These are phyloP conservation scores for Tetrahymena thermophila DNA, from an alignment of 73 alveolate genomes.

Conservation along the genomic window DNA sequence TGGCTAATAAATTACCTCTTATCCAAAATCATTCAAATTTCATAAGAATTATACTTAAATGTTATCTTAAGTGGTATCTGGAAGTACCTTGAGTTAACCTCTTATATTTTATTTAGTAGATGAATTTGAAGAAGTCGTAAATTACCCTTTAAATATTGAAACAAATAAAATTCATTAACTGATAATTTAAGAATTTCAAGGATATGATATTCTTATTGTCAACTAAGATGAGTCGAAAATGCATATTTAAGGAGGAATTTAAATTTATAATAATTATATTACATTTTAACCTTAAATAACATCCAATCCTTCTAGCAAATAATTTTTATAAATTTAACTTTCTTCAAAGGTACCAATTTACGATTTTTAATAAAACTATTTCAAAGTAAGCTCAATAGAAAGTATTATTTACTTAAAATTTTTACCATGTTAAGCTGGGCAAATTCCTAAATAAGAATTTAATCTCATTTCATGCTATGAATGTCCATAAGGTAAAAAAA, in stretches of 20 bases:
- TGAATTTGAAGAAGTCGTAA: background rate
- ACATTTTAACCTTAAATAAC: background rate
- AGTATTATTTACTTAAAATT: background rate
- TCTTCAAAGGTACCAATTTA: background rate
- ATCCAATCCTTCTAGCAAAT: background rate
- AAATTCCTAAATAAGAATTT: background rate
- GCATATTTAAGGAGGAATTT: background rate
- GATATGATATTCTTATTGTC: background rate
- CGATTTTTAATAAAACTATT: background rate
- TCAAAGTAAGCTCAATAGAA: background rate
- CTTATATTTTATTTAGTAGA: background rate
- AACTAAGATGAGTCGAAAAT: background rate
- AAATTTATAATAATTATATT: background rate
- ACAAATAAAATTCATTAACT: background rate
- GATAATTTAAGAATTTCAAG: background rate
- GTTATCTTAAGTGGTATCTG: too few relatives aligned
- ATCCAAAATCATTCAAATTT: too few relatives aligned
- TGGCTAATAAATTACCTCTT: too few relatives aligned
- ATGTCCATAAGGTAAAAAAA: background rate
- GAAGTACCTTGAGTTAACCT: background rate
- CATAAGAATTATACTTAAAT: too few relatives aligned
- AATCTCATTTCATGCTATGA: background rate
- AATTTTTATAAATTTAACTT: background rate
- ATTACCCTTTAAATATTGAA: background rate
- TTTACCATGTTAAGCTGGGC: background rate